A percentile compares a stretch with the other conserved stretches of the same genome.
phyloP scores from a whole-genome alignment of 2,329 filamentous ascomycete genomes.

The Shiraia bambusicola region DNA sequence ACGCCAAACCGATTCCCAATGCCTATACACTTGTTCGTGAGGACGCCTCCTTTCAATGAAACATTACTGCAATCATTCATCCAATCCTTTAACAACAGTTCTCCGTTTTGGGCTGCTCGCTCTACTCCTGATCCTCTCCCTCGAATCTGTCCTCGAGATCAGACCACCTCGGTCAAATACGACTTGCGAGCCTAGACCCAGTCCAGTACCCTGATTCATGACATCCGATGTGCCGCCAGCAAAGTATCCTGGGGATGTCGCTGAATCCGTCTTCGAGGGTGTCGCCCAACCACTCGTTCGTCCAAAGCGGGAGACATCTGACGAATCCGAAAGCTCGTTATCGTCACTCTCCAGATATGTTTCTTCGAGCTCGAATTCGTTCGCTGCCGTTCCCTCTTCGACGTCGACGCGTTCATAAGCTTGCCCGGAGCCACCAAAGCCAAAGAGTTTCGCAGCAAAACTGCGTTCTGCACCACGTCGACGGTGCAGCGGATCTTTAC shows the following conservation, averaged over 20 bases:
- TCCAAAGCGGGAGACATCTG: conserved; percentile 58
- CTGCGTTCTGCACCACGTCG: conserved; percentile 43
- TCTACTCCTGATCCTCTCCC: conserved; percentile 68
- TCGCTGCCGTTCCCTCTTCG: conserved; percentile 70
- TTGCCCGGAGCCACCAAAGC: conserved; percentile 41
- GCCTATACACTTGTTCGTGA: neutral
- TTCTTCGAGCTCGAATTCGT: conserved; percentile 71
- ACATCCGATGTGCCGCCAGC: conserved; percentile 20
- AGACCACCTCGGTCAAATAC: conserved; percentile 65
- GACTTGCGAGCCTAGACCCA: conserved; percentile 33
- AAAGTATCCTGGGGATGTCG: conserved; percentile 24
- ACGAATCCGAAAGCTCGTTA: conserved; percentile 63
- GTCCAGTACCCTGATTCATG: conserved; percentile 31
- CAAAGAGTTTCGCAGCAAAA: conserved; percentile 62
- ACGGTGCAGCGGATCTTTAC: conserved; percentile 33
- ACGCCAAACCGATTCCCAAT: neutral
- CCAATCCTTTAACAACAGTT: conserved; percentile 16
- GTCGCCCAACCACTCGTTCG: conserved; percentile 68
- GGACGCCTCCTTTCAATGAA: neutral
- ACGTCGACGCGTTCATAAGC: conserved; percentile 71
- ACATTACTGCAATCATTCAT: conserved; percentile 16
- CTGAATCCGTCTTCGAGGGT: conserved; percentile 55
- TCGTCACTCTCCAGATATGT: conserved; percentile 55
- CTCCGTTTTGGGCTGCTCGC: conserved; percentile 52
- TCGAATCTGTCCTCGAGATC: conserved; percentile 79